phyloP scores from a whole-genome alignment of 495 filamentous ascomycete species.

The Aspergillus bridgeri region DNA sequence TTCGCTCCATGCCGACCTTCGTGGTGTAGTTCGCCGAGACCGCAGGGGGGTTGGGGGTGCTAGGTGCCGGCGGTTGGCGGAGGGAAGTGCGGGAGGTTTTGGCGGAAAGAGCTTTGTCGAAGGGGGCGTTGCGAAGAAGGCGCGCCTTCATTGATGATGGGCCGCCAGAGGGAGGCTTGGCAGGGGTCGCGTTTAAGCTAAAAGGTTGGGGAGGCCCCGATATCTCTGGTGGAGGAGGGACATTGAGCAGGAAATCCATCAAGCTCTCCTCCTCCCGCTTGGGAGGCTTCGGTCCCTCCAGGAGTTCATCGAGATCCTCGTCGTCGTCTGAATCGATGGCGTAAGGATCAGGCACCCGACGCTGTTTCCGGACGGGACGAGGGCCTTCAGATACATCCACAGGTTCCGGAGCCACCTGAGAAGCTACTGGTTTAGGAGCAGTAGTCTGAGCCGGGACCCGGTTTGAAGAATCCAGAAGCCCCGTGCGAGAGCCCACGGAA shows the following conservation, averaged over 20 bases:
- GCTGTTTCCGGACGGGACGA: conserved; percentile 58
- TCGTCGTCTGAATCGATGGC: conserved; percentile 85
- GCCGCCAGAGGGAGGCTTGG: conserved; percentile 48
- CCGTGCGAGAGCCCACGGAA: conserved; percentile 57
- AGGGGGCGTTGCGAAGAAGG: conserved; percentile 46
- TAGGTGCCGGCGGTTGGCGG: conserved; percentile 24
- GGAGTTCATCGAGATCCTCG: conserved; percentile 64
- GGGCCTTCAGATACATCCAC: conserved; percentile 24
- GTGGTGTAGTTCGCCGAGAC: conserved; percentile 36
- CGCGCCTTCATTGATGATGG: conserved; percentile 60
- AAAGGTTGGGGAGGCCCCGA: conserved; percentile 43
- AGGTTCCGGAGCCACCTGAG: conserved; percentile 13
- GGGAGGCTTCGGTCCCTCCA: conserved; percentile 40
- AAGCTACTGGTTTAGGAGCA: conserved; percentile 1
- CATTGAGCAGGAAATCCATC: conserved; percentile 82
- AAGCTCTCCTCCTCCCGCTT: conserved; percentile 63
- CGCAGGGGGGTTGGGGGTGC: conserved; percentile 17
- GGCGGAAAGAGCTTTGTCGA: too few relatives aligned
- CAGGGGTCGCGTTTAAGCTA: conserved; percentile 18
- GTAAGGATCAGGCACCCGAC: conserved; percentile 83
- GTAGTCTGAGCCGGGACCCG: conserved; percentile 19
- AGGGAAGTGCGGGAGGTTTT: conserved; percentile 35
- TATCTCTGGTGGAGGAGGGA: conserved; percentile 56
- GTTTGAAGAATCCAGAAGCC: conserved; percentile 45
- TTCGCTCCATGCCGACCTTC: conserved; percentile 39